These are phyloP conservation scores for Arthrinium phaeospermum DNA, from an alignment of 2,329 filamentous ascomycete genomes.

Conservation along the genomic window DNA sequence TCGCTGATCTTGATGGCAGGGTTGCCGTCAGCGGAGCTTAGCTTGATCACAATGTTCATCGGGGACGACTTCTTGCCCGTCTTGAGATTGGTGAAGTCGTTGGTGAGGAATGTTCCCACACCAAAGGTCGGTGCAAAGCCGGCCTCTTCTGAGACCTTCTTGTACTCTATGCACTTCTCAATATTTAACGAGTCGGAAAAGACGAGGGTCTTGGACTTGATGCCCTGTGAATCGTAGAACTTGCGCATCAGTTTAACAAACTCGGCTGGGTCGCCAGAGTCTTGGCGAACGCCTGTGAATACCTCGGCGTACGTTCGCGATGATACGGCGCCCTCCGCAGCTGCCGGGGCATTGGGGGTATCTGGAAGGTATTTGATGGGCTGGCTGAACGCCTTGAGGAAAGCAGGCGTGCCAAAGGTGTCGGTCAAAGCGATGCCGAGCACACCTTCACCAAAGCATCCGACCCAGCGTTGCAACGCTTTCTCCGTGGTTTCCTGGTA, in stretches of 20 bases:
- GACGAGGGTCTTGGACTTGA: slow-evolving; percentile 86
- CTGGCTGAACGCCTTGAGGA: slow-evolving; percentile 82
- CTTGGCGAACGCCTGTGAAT: slow-evolving; percentile 85
- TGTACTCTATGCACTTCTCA: slow-evolving; percentile 89
- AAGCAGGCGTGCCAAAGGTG: slow-evolving; percentile 91
- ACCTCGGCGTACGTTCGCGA: slow-evolving; percentile 76
- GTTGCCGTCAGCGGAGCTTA: slow-evolving; percentile 81
- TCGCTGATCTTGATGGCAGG: slow-evolving; percentile 92
- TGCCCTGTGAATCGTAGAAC: slow-evolving; percentile 79
- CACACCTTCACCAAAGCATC: slow-evolving; percentile 84
- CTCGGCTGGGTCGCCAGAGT: slow-evolving; percentile 83
- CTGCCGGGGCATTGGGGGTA: slow-evolving; percentile 41
- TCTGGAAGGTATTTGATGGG: slow-evolving; percentile 56
- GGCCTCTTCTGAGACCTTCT: slow-evolving; percentile 76
- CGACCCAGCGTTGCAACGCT: slow-evolving; percentile 86
- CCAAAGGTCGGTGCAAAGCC: slow-evolving; percentile 90
- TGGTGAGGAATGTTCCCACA: slow-evolving; percentile 93
- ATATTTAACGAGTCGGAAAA: slow-evolving; percentile 96
- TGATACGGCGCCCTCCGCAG: slow-evolving; percentile 49
- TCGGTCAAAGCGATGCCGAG: slow-evolving; percentile 91
- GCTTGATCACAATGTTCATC: slow-evolving; percentile 97
- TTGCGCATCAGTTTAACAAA: slow-evolving; percentile 80
- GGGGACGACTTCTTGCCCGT: slow-evolving; percentile 85
- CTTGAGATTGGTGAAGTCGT: slow-evolving; percentile 80
- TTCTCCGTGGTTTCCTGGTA: slow-evolving; percentile 85